A percentile compares a stretch with the other conserved stretches of the same genome.
phyloP scores from a whole-genome alignment of 805 yeast species.

The Yarrowia porcina region DNA sequence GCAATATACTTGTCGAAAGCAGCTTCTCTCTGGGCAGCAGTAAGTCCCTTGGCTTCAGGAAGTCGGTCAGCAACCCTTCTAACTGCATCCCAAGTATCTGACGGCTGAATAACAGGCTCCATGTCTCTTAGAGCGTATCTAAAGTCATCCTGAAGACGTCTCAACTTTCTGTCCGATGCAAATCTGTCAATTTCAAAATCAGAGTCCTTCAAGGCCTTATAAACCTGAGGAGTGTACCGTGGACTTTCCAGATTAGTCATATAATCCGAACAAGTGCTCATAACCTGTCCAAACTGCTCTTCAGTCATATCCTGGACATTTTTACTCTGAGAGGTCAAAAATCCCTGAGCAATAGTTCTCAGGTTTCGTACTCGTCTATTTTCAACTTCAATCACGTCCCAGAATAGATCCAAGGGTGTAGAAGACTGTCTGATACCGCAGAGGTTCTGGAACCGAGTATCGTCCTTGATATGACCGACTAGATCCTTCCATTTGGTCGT shows the following conservation, averaged over 20 bases:
- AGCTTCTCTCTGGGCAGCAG: constrained; percentile 34
- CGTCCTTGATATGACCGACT: constrained; percentile 50
- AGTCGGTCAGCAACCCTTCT: constrained; percentile 35
- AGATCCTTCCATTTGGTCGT: constrained; percentile 60
- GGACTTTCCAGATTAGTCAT: constrained; percentile 14
- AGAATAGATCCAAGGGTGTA: constrained; percentile 67
- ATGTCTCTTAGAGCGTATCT: constrained; percentile 35
- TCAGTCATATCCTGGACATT: constrained; percentile 31
- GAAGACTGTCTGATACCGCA: constrained; percentile 73
- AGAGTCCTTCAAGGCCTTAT: constrained; percentile 24
- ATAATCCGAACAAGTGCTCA: constrained; percentile 29
- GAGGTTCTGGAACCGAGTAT: constrained; percentile 54
- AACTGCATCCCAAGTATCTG: constrained; percentile 42
- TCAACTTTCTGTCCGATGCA: constrained; percentile 34
- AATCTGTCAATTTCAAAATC: constrained; percentile 34
- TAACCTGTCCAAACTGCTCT: constrained; percentile 32
- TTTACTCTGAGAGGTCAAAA: not conserved
- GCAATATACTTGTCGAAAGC: constrained; percentile 41
- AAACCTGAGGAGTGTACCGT: not conserved
- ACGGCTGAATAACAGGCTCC: constrained; percentile 36
- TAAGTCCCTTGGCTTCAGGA: constrained; percentile 41
- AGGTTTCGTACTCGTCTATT: constrained; percentile 54
- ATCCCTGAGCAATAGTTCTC: constrained; percentile 44
- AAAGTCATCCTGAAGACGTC: constrained; percentile 37
- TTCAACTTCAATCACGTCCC: constrained; percentile 68